Conservation (phyloP, 1,284 basidiomycete species). For the Naganishia cerealis region DNA sequence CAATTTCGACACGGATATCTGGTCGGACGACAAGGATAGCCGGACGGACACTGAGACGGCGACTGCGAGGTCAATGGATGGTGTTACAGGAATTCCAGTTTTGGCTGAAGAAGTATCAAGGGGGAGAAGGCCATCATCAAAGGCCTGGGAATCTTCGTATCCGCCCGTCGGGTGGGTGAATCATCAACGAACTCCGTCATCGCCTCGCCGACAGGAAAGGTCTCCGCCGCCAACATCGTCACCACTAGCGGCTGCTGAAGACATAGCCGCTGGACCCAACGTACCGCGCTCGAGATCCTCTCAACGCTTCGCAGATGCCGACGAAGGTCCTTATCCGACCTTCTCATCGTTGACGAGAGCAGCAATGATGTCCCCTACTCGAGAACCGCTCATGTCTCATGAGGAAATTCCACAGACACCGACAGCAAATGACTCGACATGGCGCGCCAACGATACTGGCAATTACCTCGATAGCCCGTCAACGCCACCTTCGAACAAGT, state of each 20-base stretch:
- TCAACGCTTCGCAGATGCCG: slow-evolving; percentile 24
- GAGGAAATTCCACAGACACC: not conserved
- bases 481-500: not conserved
- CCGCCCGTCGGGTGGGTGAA: slow-evolving; percentile 17
- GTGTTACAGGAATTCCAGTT: not conserved
- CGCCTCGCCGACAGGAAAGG: not conserved
- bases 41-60: slow-evolving; percentile 21
- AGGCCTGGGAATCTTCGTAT: slow-evolving; percentile 27
- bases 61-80: slow-evolving; percentile 23
- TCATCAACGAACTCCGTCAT: slow-evolving; percentile 17
- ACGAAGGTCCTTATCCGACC: slow-evolving; percentile 23
- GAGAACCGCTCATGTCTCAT: slow-evolving; percentile 3
- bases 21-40: slow-evolving; percentile 33
- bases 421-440: not conserved
- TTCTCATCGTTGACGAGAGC: not conserved
- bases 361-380: slow-evolving; percentile 7
- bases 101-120: slow-evolving; percentile 14
- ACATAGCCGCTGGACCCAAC: not conserved
- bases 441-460: not conserved
- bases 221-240: slow-evolving; percentile 3
- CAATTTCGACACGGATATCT: slow-evolving; percentile 49
- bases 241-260: not conserved
- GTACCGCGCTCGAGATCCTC: slow-evolving; percentile 2
- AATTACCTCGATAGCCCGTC: slow-evolving; percentile 1
- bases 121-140: slow-evolving; percentile 13